Percentiles rank a stretch among this genome's conserved stretches.
Conservation (phyloP, 139 green algal genomes). For the Closterium sp. region DNA sequence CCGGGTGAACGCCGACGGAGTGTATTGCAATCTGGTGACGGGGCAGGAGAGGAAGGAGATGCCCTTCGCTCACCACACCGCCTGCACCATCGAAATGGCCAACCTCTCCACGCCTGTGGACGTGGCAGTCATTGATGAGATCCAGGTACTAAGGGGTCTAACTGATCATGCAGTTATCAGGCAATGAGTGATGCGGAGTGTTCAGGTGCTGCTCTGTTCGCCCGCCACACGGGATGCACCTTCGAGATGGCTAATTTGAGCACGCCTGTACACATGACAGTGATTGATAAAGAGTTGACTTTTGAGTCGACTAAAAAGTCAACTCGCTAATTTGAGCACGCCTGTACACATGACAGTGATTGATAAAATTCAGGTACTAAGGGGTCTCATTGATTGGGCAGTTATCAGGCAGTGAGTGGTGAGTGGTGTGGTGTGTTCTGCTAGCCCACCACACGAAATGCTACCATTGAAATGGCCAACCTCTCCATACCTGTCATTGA, state of each 20-base stretch:
- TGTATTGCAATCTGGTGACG: constrained; percentile 67
- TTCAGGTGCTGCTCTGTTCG: constrained; percentile 76
- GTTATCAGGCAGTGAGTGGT: too few species aligned
- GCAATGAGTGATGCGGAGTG: constrained; percentile 80
- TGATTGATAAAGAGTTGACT: too few species aligned
- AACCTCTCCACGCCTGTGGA: constrained; percentile 26
- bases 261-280: constrained; percentile 74
- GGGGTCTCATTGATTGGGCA: too few species aligned
- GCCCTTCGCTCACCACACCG: constrained; percentile 73
- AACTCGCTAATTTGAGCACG: constrained; percentile 78
- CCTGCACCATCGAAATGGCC: constrained; percentile 96
- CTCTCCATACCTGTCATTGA: too few species aligned
- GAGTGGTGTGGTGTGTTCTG: constrained; percentile 16
- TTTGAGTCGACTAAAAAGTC: too few species aligned
- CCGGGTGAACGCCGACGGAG: constrained; percentile 49
- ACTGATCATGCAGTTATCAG: constrained; percentile 72
- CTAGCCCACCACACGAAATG: constrained; percentile 75
- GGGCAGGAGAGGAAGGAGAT: constrained; percentile 84
- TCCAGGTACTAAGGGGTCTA: constrained; percentile 75
- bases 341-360: too few species aligned
- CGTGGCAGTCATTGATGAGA: constrained; percentile 78
- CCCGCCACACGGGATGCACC: constrained; percentile 83
- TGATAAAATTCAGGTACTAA: constrained; percentile 95
- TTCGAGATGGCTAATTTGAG: constrained; percentile 85
- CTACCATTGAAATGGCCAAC: constrained; percentile 96